These are phyloP conservation scores for Trichoderma simmonsii DNA, from an alignment of 2,329 filamentous ascomycete species.

Conservation along the genomic window DNA sequence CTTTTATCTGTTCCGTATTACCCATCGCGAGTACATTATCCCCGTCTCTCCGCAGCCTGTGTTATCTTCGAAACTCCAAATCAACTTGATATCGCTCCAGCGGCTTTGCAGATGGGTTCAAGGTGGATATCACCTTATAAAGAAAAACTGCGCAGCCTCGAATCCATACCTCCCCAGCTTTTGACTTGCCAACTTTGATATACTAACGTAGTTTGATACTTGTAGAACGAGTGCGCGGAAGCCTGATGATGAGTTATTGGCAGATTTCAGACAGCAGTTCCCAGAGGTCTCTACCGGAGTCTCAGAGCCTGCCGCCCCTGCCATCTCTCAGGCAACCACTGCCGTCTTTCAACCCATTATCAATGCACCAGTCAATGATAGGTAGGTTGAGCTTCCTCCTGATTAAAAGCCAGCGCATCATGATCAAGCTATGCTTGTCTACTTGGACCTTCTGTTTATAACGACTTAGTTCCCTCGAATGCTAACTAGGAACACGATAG, in stretches of 20 bases:
- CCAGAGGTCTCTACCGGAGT: conserved; percentile 63
- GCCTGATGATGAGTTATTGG: conserved; percentile 76
- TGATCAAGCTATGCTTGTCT: background rate
- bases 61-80: background rate
- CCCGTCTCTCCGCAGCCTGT: background rate
- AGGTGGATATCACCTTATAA: background rate
- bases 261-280: conserved; percentile 78
- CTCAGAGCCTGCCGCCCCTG: conserved; percentile 42
- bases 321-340: conserved; percentile 36
- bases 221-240: conserved; percentile 72
- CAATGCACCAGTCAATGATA: conserved; percentile 26
- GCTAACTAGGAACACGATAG: conserved; percentile 20
- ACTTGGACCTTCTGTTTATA: background rate
- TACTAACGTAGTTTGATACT: background rate
- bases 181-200: background rate
- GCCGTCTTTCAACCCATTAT: conserved; percentile 21
- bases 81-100: background rate
- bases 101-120: background rate
- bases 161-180: background rate
- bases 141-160: background rate
- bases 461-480: background rate
- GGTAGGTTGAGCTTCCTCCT: conserved; percentile 23
- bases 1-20: background rate
- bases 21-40: background rate
- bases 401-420: background rate